Evolutionary conservation across 148 eudicot genomes (phyloP), one percentile per base, ranked within the genome.

Genomic region (Arbutus unedo): DNA sequence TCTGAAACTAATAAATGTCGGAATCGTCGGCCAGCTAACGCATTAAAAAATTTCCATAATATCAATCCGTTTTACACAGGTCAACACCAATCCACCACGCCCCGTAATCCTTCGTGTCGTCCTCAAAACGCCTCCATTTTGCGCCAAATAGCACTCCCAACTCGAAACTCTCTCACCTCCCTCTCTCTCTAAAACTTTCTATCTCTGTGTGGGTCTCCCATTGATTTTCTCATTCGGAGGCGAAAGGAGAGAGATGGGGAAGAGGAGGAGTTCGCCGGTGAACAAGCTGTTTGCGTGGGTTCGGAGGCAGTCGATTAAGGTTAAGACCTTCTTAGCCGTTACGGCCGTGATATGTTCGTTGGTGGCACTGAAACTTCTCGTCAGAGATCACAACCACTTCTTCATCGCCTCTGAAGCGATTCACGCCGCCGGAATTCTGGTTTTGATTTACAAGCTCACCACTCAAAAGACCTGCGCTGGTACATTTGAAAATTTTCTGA

Each of bases 401-500:
- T 95, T 89, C 82, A 78, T 95, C 67, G 93, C 88, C 3, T 85
- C 96, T n/a, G 98, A 93, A 83, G 62, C 88, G 2, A 85, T 87
- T 85, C 98, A 93, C 76, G 90, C 88, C 81, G 84, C 83, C 57
- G 98, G 98, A 45, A 90, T 95, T 82, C 23, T 91, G 47, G 88
- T 93, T 67, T 84, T 95, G 82, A 91, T 93, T 84, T 87, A 90
- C 87, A 95, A 93, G 89, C 98, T 95, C 86, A 81, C 90, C 79
- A 88, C 92, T 18, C 87, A 90, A 45, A 88, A 89, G 74, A 92
- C 92, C 50, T 95, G 98, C 81, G 92, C 98, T 0, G 98, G 98
- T 95, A 70, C 51, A 55, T 82, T 44, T 23, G 31, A 21, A 67
- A 0, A 6, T 2, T 5, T 18, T 23, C 6, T 2, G 2, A 6